These are phyloP conservation scores for Alternaria atra DNA, from an alignment of 2,329 filamentous ascomycete species.

Conservation along the genomic window DNA sequence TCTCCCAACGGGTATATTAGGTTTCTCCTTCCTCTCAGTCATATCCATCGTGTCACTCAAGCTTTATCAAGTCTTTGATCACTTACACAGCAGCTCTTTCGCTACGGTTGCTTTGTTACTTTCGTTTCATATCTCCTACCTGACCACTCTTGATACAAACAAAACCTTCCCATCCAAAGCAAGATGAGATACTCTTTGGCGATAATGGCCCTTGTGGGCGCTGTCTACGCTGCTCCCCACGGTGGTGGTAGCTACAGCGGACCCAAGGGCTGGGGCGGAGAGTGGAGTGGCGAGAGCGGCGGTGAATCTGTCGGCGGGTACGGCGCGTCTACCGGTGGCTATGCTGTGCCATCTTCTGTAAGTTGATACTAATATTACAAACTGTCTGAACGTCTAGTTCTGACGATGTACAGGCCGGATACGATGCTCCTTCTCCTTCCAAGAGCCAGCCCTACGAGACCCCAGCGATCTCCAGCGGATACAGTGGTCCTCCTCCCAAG, in stretches of 20 bases:
- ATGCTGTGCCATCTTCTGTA: not conserved
- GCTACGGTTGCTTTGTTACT: slow-evolving; percentile 49
- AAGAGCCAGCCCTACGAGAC: not conserved
- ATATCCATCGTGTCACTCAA: slow-evolving; percentile 8
- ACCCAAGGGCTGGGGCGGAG: not conserved
- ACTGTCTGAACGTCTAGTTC: not conserved
- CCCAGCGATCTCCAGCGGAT: not conserved
- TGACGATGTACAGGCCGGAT: not conserved
- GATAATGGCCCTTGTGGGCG: slow-evolving; percentile 45
- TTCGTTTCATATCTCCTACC: slow-evolving; percentile 36
- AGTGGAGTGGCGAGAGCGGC: not conserved
- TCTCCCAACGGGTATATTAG: slow-evolving; percentile 36
- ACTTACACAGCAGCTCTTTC: slow-evolving; percentile 46
- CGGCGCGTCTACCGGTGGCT: not conserved
- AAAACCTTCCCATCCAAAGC: slow-evolving; percentile 21
- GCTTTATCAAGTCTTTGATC: not conserved
- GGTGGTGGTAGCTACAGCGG: slow-evolving; percentile 8
- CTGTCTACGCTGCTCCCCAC: slow-evolving; percentile 33
- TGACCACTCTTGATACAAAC: slow-evolving; percentile 24
- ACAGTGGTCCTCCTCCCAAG: not conserved
- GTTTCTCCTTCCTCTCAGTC: slow-evolving; percentile 26
- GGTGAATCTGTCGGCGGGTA: not conserved
- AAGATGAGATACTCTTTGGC: slow-evolving; percentile 45
- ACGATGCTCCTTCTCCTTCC: not conserved
- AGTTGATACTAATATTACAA: not conserved